Evolutionary conservation across 768 basidiomycete species (phyloP), one percentile per base, ranked within the genome.

Genomic region (Naganishia onofrii): DNA sequence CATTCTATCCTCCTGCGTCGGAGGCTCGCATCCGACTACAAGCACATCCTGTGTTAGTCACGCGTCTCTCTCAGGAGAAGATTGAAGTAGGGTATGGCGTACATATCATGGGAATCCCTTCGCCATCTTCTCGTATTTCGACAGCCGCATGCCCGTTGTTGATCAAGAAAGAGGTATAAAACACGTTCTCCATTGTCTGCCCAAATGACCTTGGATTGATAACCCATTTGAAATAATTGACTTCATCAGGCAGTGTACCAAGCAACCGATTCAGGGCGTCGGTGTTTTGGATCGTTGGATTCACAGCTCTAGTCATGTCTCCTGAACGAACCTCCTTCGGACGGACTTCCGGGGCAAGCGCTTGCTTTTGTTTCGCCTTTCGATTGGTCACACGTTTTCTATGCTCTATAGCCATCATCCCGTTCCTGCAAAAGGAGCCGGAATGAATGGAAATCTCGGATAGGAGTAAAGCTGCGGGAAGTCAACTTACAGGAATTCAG

Each of bases 121-220:
- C n/a, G n/a, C 60, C 60, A 31, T 80, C 79, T 9, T 86, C 83
- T 36, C 85, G 83, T 7, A 86, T 58, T 3, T 71, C 65, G 23
- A 82, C 74, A 12, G 76, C 76, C 0, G 77, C 81, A 56, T 71
- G 86, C 2, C 90, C 92, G 72, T 94, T 91, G 34, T 90, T 86
- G 55, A 96, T 90, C 71, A 96, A 84, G 82, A 99, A 98, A 0
- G 92, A 92, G 1, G 95, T 84, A 76, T 96, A 93, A 79, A 99
- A 98, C 28, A 95, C 84, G 78, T 99, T 99, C 82, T 99, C 96
- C 17, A 98, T 92, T 0, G 91, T 92, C 78, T 99, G 95, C 0
- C 89, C 90, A 77, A 92, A 99, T 75, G 90, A 88, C 32, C 88
- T 81, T 15, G 96, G 96, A 77, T 99, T 95, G 72, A 96, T 84